Evolutionary conservation across 306 rosid species (phyloP), one percentile per base, ranked within the genome.

Genomic region (Leucaena leucocephala): DNA sequence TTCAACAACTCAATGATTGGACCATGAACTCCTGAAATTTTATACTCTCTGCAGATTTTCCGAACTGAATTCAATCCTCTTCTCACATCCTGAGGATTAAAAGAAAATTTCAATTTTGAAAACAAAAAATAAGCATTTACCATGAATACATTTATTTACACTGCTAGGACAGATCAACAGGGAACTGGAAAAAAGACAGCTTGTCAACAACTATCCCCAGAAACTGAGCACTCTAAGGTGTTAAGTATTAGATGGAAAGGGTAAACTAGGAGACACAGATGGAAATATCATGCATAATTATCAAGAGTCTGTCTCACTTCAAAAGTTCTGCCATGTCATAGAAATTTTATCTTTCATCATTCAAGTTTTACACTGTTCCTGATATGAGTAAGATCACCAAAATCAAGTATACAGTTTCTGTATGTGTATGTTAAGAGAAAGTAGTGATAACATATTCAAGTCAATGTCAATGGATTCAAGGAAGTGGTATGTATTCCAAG

Each of bases 11-110:
- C 97, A 74, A 95, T 91, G 75, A 95, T 91, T 63, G 98, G 98
- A 78, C 98, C 98, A 79, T 81, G 84, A 80, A 95, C 97, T 81
- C 97, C 98, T 84, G 89, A 83, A 84, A 94, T 88, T 36, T 71
- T 75, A 71, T 86, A 87, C 85, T 88, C 90, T 76, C 74, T 87
- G 89, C 95, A 88, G 68, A 95, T 92, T 88, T 84, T 92, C 82
- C 93, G 84, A 67, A 95, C 98, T 81, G 98, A 91, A 82, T 90
- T 95, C 65, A 95, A 81, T 81, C 98, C 98, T 84, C 98, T 92
- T 82, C 98, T 91, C 80, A 92, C 97, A 80, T 92, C 98, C 98
- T 95, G 90, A 80, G 79, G 44, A 76, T 81, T 55, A 72, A 42
- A 65, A 80, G 33, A 43, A 21, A 70, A 49, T 14, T 72, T 71